Percentiles rank a stretch among this genome's conserved stretches.
Evolutionary conservation across 2,329 filamentous ascomycete genomes (phyloP).

Genomic region (Cladosporium oxysporum): DNA sequence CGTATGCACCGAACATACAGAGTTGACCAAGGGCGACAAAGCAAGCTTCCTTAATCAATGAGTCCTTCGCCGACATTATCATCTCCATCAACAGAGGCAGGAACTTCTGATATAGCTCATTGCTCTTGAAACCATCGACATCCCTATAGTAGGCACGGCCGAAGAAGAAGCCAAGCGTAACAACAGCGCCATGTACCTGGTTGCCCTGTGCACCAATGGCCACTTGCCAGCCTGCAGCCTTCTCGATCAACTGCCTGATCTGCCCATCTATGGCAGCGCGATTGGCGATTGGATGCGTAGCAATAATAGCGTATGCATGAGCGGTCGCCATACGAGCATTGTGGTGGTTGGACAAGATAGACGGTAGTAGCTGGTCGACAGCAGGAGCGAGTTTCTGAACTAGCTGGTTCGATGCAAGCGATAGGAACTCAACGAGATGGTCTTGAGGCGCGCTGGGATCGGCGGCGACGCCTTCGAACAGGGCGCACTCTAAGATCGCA

Average conservation of each 20-base stretch:
- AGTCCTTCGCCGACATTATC: conserved; percentile 56
- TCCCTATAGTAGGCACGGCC: conserved; percentile 47
- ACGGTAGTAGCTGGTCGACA: conserved; percentile 56
- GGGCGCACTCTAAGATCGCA: conserved; percentile 45
- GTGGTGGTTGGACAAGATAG: conserved; percentile 71
- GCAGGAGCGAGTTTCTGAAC: conserved; percentile 54
- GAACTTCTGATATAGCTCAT: conserved; percentile 37
- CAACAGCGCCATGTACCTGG: conserved; percentile 61
- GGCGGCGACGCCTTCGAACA: conserved; percentile 46
- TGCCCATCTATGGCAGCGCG: conserved; percentile 43
- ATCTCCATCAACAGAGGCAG: conserved; percentile 53
- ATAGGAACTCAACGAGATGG: conserved; percentile 54
- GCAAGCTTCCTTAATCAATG: conserved; percentile 58
- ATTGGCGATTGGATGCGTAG: conserved; percentile 58
- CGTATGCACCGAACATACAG: conserved; percentile 59
- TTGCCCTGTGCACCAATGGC: conserved; percentile 63
- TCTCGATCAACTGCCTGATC: conserved; percentile 50
- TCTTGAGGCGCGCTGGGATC: conserved; percentile 16
- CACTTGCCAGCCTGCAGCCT: conserved; percentile 55
- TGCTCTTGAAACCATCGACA: neutral
- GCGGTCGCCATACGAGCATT: conserved; percentile 67
- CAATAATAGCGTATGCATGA: conserved; percentile 73
- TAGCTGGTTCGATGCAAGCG: conserved; percentile 55
- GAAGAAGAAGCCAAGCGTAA: conserved; percentile 59
- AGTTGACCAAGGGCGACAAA: conserved; percentile 63